Evolutionary conservation across 2,329 filamentous ascomycete genomes (phyloP).

Genomic region (Paraconiothyrium brasiliense): DNA sequence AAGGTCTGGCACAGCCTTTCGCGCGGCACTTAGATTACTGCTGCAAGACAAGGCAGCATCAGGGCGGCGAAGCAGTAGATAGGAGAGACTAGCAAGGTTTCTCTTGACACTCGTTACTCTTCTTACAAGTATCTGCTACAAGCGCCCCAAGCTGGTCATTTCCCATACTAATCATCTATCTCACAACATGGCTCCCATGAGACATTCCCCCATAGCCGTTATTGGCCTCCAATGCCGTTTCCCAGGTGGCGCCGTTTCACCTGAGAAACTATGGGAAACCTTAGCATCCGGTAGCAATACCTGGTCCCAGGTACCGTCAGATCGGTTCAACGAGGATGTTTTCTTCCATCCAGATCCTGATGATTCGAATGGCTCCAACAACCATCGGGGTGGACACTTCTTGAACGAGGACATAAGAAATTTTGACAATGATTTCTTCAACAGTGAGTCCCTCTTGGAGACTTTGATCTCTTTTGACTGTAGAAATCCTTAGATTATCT

Average conservation of each 20-base stretch:
- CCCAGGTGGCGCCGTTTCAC: background rate
- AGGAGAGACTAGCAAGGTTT: background rate
- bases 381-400: constrained; percentile 3
- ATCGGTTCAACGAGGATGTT: background rate
- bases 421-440: constrained; percentile 6
- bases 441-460: background rate
- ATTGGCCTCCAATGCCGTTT: constrained; percentile 6
- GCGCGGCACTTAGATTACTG: background rate
- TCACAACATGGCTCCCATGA: background rate
- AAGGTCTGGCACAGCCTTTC: background rate
- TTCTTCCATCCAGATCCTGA: constrained; percentile 1
- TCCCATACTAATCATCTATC: background rate
- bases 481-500: too few relatives aligned
- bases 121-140: background rate
- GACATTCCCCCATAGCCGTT: constrained; percentile 6
- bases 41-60: background rate
- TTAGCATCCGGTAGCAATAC: background rate
- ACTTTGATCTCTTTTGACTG: too few relatives aligned
- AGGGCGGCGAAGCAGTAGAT: background rate
- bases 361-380: background rate
- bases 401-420: background rate
- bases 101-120: background rate
- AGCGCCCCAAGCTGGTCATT: background rate
- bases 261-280: background rate
- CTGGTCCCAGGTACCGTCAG: background rate